Conservation (phyloP, 441 rosid species). For the Gossypium schwendimanii region DNA sequence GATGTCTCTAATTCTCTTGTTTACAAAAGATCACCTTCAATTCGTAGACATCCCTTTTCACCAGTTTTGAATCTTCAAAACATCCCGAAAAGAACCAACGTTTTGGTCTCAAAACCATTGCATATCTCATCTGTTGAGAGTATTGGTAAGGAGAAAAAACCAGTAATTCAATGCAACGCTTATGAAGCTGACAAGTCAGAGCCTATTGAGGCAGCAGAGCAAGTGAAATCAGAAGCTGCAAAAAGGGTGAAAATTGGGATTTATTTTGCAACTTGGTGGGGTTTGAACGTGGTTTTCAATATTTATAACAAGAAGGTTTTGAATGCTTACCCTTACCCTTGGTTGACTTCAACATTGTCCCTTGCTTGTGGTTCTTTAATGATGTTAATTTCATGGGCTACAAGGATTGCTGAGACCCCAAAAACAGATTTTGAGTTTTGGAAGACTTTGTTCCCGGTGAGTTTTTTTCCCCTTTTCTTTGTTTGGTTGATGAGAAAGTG, state of each 20-base stretch:
- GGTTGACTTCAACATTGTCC: constrained; percentile 87
- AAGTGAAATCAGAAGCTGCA: constrained; percentile 40
- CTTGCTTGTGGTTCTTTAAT: constrained; percentile 92
- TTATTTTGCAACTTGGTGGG: constrained; percentile 94
- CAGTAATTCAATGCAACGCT: constrained; percentile 52
- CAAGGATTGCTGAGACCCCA: constrained; percentile 73
- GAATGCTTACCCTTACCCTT: constrained; percentile 88
- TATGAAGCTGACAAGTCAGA: constrained; percentile 65
- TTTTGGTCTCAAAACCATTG: constrained; percentile 47
- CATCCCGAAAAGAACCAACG: constrained; percentile 17
- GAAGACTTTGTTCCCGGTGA: constrained; percentile 87
- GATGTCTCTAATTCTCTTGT: constrained; percentile 36
- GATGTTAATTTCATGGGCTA: constrained; percentile 85
- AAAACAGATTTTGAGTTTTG: constrained; percentile 88
- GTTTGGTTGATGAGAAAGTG: constrained; percentile 21
- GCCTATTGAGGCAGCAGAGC: constrained; percentile 32
- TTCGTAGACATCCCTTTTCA: constrained; percentile 26
- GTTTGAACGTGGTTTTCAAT: constrained; percentile 82
- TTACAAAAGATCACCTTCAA: constrained; percentile 22
- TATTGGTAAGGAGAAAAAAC: constrained; percentile 21
- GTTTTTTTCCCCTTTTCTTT: constrained; percentile 25
- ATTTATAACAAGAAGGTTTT: constrained; percentile 91
- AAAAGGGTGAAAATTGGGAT: constrained; percentile 63
- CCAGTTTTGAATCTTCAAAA: constrained; percentile 25
- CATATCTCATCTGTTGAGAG: constrained; percentile 37